A percentile compares a stretch with the other conserved stretches of the same genome.
Evolutionary conservation across 192 early-diverging fungal genomes (phyloP).

Genomic region (Coemansia sp.): DNA sequence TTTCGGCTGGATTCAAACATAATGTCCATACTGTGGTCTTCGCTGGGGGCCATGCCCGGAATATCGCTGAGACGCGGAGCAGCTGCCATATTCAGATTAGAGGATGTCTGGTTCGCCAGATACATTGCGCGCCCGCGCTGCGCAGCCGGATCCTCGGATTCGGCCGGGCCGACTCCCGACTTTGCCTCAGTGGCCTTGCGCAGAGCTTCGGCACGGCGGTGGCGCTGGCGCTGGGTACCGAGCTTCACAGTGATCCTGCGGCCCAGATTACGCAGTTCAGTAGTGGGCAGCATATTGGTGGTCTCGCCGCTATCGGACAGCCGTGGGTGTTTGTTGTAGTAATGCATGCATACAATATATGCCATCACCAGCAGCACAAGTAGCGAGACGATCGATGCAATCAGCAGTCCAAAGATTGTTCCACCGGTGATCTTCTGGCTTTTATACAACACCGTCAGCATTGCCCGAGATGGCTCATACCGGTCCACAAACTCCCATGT

Average conservation of each 20-base stretch:
- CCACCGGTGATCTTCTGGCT: conserved; percentile 27
- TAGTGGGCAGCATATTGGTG: conserved; percentile 28
- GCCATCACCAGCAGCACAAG: conserved; percentile 30
- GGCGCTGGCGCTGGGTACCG: conserved; percentile 18
- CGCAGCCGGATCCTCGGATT: background rate
- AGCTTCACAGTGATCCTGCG: conserved; percentile 33
- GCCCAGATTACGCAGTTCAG: conserved; percentile 38
- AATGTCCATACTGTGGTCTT: conserved; percentile 24
- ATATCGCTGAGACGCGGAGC: conserved; percentile 11
- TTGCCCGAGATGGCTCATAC: conserved; percentile 32
- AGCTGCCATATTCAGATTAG: conserved; percentile 8
- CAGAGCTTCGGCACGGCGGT: background rate
- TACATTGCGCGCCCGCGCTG: background rate
- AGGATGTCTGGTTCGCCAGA: background rate
- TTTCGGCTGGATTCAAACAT: conserved; percentile 34
- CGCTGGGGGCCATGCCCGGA: conserved; percentile 1
- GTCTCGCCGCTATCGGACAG: conserved; percentile 27
- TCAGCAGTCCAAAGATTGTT: conserved; percentile 48
- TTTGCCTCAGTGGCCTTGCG: background rate
- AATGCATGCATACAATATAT: conserved; percentile 43
- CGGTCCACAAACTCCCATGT: conserved; percentile 38
- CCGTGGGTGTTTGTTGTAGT: conserved; percentile 46
- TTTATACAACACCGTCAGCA: conserved; percentile 23
- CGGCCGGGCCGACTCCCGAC: background rate
- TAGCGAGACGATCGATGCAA: conserved; percentile 33